Percentiles rank a stretch among this genome's conserved stretches.
Evolutionary conservation across 805 yeast species (phyloP).

Genomic region (Schwanniomyces yamadae): DNA sequence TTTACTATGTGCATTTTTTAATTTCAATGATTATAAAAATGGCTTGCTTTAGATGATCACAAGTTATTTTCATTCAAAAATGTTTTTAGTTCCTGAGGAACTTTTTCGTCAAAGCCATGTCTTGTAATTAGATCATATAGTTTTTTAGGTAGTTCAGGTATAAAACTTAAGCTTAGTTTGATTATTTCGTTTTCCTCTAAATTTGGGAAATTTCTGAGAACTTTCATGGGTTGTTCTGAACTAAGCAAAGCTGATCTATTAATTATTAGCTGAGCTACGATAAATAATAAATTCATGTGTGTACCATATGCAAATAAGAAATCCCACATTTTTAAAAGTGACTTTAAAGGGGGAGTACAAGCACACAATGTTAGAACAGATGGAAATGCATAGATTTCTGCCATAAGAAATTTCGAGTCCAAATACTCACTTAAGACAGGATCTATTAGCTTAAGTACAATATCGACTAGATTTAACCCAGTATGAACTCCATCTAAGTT

Average conservation of each 20-base stretch:
- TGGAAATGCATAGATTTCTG: constrained; percentile 85
- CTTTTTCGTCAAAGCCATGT: constrained; percentile 57
- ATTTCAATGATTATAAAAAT: constrained; percentile 56
- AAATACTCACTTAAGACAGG: constrained; percentile 62
- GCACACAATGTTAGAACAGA: constrained; percentile 82
- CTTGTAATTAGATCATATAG: constrained; percentile 62
- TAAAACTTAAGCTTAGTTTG: constrained; percentile 74
- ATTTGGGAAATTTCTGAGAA: constrained; percentile 69
- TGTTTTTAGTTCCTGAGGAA: constrained; percentile 32
- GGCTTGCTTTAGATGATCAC: constrained; percentile 26
- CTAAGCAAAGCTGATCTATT: constrained; percentile 62
- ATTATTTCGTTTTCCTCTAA: constrained; percentile 73
- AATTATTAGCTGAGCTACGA: constrained; percentile 77
- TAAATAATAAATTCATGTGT: constrained; percentile 80
- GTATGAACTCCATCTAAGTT: constrained; percentile 79
- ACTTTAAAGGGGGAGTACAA: constrained; percentile 79
- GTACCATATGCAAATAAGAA: constrained; percentile 87
- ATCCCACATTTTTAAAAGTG: constrained; percentile 83
- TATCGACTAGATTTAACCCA: constrained; percentile 72
- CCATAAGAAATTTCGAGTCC: constrained; percentile 65
- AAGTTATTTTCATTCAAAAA: constrained; percentile 13
- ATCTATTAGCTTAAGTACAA: constrained; percentile 69
- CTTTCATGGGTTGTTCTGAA: constrained; percentile 68
- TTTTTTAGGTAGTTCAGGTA: constrained; percentile 67
- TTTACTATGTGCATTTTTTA: constrained; percentile 61